phyloP scores from a whole-genome alignment of 805 yeast genomes.

The Suhomyces sp. region DNA sequence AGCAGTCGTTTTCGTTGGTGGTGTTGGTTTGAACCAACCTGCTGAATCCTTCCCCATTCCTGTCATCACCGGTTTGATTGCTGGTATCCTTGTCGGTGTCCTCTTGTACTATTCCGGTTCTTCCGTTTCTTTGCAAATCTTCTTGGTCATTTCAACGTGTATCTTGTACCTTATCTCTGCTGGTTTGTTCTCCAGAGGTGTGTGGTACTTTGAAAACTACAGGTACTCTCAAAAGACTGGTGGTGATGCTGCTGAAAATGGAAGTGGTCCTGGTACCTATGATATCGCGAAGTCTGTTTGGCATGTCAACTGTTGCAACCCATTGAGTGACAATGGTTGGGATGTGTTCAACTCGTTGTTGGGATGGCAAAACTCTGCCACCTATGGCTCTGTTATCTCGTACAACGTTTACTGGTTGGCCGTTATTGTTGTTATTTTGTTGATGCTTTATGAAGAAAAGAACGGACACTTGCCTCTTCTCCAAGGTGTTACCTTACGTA shows the following conservation, averaged over 20 bases:
- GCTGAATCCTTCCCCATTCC: conserved; percentile 27
- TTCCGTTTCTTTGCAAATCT: conserved; percentile 21
- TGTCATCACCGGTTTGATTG: conserved; percentile 22
- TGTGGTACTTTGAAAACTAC: conserved; percentile 23
- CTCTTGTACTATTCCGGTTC: conserved; percentile 25
- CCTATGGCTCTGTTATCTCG: conserved; percentile 26
- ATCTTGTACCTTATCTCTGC: conserved; percentile 25
- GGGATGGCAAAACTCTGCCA: conserved; percentile 30
- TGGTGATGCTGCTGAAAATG: conserved; percentile 26
- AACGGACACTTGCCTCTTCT: conserved; percentile 25
- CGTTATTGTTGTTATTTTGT: conserved; percentile 14
- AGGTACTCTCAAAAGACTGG: conserved; percentile 18
- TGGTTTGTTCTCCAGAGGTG: conserved; percentile 25
- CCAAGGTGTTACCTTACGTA: conserved; percentile 23
- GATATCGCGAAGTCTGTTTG: conserved; percentile 22
- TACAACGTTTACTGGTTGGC: conserved; percentile 27
- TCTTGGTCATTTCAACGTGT: conserved; percentile 26
- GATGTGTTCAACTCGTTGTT: conserved; percentile 26
- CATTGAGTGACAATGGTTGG: conserved; percentile 25
- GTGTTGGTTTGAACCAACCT: conserved; percentile 69
- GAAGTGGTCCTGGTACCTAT: conserved; percentile 28
- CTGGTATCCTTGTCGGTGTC: conserved; percentile 21
- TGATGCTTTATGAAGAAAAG: conserved; percentile 25
- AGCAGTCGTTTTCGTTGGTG: conserved; percentile 94
- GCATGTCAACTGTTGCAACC: conserved; percentile 31